Evolutionary conservation across 805 yeast genomes (phyloP), one percentile per base, ranked within the genome.

Genomic region (Debaryomyces castellii): DNA sequence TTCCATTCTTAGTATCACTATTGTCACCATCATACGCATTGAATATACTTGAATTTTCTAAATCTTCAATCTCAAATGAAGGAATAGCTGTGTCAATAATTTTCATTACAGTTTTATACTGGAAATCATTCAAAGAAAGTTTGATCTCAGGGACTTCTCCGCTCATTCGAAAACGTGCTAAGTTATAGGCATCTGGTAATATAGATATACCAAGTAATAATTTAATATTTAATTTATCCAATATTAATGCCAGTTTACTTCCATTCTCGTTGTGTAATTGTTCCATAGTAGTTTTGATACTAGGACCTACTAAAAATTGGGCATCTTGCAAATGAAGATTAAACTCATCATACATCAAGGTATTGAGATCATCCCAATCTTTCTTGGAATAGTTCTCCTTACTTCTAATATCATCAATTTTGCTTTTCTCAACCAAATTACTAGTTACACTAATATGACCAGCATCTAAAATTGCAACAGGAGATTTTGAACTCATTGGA

Each of bases 401-500:
- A 21, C 81, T 72, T 57, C 83, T 88, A 39, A 90, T 80, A 47
- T 82, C 83, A 41, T 83, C 82, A 22, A 90, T 77, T 39, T 80
- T 81, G 3, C 78, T 76, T 51, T 81, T 81, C 39, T 86, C 87
- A 3, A 83, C 94, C 34, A 92, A 74, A 55, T 91, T 94, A 59
- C 96, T 88, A 1, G 73, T 67, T 12, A 94, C 81, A 51, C 89
- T 83, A 20, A 95, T 85, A 63, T 92, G 97, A 59, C 99, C 99
- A 6, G 97, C 97, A 73, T 94, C 98, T 44, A 94, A 74, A 16
- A 94, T 81, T 3, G 91, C 88, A 52, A 96, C 96, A 0, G 97
- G 95, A 0, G 97, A 83, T 34, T 84, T 75, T 82, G 89, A 83
- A 51, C 80, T 80, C 10, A 81, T 75, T 0, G 96, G 87, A 57